These are phyloP conservation scores for Fusarium bactridioides DNA, from an alignment of 2,329 filamentous ascomycete species.

Conservation along the genomic window DNA sequence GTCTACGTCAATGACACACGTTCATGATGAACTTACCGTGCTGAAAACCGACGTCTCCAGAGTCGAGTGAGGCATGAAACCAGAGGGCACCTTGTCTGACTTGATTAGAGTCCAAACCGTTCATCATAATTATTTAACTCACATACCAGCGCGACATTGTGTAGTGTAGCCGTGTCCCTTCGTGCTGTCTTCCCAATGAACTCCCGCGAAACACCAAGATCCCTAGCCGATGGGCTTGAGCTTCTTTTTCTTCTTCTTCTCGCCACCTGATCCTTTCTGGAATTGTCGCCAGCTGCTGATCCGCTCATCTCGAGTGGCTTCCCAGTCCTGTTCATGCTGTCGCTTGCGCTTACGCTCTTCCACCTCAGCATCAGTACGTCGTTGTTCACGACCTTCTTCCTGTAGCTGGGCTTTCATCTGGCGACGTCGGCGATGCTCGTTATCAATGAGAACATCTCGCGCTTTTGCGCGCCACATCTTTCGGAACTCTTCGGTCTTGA, in stretches of 20 bases:
- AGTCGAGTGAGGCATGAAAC: constrained; percentile 8
- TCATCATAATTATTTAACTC: constrained; percentile 44
- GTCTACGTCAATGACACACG: constrained; percentile 2
- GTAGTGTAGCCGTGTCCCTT: constrained; percentile 19
- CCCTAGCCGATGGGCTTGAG: constrained; percentile 67
- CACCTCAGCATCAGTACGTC: constrained; percentile 83
- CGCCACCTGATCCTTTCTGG: constrained; percentile 73
- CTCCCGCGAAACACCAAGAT: neutral
- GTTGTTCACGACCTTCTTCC: constrained; percentile 91
- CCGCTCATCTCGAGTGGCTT: constrained; percentile 86
- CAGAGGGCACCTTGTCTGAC: constrained; percentile 34
- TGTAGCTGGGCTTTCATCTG: constrained; percentile 95
- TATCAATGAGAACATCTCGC: constrained; percentile 88
- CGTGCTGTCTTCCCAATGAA: constrained; percentile 15
- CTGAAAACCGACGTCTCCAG: constrained; percentile 5
- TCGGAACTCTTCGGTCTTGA: constrained; percentile 83
- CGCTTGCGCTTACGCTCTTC: constrained; percentile 84
- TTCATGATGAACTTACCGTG: constrained; percentile 30
- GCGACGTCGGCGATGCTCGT: constrained; percentile 82
- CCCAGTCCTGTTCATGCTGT: constrained; percentile 95
- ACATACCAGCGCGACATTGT: constrained; percentile 39
- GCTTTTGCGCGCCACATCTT: constrained; percentile 90
- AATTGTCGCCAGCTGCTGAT: constrained; percentile 96
- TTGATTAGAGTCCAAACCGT: constrained; percentile 45
- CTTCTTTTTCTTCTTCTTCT: constrained; percentile 76